phyloP scores from a whole-genome alignment of 192 early-diverging fungal species.

The Dispira parvispora region DNA sequence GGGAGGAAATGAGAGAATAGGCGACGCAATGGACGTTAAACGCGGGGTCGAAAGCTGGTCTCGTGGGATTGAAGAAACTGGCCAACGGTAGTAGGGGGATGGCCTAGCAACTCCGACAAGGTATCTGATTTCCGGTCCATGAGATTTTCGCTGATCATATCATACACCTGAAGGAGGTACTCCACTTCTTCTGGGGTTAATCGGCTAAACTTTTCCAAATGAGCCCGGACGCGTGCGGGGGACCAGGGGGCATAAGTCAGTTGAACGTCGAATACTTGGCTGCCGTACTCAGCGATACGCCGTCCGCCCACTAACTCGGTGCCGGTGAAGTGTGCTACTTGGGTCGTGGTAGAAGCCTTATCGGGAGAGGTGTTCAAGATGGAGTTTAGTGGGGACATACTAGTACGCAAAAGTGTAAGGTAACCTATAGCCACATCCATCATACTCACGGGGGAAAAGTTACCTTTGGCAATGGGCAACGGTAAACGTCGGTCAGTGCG shows the following conservation, averaged over 20 bases:
- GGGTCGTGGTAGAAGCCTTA: neutral
- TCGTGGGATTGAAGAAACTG: neutral
- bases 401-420: neutral
- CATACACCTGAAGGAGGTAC: slow-evolving; percentile 1
- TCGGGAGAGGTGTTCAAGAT: neutral
- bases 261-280: neutral
- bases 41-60: neutral
- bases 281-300: neutral
- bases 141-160: neutral
- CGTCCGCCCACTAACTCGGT: neutral
- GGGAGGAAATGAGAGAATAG: too few relatives aligned
- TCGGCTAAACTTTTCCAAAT: neutral
- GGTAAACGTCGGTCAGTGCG: neutral
- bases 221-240: neutral
- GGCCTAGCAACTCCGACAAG: neutral
- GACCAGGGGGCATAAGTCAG: neutral
- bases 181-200: neutral
- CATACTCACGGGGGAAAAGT: neutral
- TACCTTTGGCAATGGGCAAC: neutral
- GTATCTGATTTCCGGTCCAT: neutral
- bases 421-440: neutral
- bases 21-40: neutral
- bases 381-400: neutral
- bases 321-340: slow-evolving; percentile 2
- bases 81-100: neutral